Conservation (phyloP, 1,284 basidiomycete genomes). For the Pascua guehoae region DNA sequence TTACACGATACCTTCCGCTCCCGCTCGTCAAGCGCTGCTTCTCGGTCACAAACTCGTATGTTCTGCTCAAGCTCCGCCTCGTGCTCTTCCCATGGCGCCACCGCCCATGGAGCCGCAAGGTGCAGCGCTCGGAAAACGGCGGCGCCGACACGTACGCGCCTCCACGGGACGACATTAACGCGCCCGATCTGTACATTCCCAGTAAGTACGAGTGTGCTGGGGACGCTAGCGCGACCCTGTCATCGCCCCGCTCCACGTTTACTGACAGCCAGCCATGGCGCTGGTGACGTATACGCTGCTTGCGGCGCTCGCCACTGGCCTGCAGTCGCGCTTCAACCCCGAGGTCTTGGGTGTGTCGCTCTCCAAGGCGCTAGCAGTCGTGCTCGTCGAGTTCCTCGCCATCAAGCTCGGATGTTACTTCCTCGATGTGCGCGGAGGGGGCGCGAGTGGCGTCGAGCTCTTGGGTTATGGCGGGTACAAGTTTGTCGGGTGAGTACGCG, state of each 20-base stretch:
- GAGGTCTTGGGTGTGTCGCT: slow-evolving; percentile 83
- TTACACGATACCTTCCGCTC: slow-evolving; percentile 69
- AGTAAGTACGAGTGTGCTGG: slow-evolving; percentile 57
- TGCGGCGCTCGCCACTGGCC: slow-evolving; percentile 76
- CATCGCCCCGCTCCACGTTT: neutral
- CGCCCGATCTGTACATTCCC: slow-evolving; percentile 94
- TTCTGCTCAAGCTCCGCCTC: slow-evolving; percentile 81
- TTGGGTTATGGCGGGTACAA: slow-evolving; percentile 88
- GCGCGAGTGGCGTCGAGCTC: slow-evolving; percentile 61
- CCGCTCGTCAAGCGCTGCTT: slow-evolving; percentile 86
- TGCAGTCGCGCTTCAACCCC: slow-evolving; percentile 80
- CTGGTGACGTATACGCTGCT: slow-evolving; percentile 93
- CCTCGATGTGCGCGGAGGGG: slow-evolving; percentile 70
- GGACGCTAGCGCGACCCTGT: neutral
- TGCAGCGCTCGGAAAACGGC: slow-evolving; percentile 56
- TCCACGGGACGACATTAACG: slow-evolving; percentile 92
- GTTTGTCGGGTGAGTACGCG: slow-evolving; percentile 73
- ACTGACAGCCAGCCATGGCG: slow-evolving; percentile 70
- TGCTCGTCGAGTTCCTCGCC: slow-evolving; percentile 78
- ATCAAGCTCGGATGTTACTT: slow-evolving; percentile 90
- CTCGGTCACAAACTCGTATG: slow-evolving; percentile 95
- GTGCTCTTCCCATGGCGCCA: slow-evolving; percentile 97
- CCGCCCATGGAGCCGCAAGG: slow-evolving; percentile 69
- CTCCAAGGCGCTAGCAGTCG: slow-evolving; percentile 73
- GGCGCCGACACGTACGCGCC: slow-evolving; percentile 70